Evolutionary conservation across 2,329 filamentous ascomycete species (phyloP), one percentile per base, ranked within the genome.

Genomic region (Fusarium buxicola): DNA sequence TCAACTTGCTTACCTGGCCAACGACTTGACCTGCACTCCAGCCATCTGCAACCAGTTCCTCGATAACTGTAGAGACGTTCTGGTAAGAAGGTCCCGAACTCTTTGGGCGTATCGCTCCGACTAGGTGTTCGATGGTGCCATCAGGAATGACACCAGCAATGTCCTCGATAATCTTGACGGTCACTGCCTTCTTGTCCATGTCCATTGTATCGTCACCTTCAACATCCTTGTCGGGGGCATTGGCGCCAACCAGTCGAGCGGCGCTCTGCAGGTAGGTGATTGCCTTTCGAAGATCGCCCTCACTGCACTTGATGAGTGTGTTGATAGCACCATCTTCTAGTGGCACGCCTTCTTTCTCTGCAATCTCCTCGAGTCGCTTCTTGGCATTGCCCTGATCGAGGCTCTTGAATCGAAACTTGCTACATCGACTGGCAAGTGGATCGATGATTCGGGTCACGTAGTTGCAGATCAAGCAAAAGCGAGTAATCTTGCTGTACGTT

Each of bases 401-500:
- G 64, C 91, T 92, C 86, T 99, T 99, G 85, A 99, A 99, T 28
- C 95, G 85, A 75, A 99, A 99, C 78, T 99, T 99, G 77, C 89
- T 93, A 80, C 95, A 99, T 69, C 95, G 86, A 75, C 89, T 93
- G 2, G 95, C 95, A 18, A 99, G 81, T 7, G 95, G 96, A 74
- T 99, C 95, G 72, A 99, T 99, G 74, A 99, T 99, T 57, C 95
- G 85, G 4, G 95, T 98, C 40, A 99, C 95, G 72, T 99, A 99
- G 79, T 99, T 99, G 80, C 96, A 99, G 56, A 98, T 94, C 36
- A 99, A 83, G 74, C 95, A 98, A 77, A 99, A 99, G 12, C 95
- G 86, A 3, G 95, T 99, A 78, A 98, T 97, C 72, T 93, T 94
- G 76, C 87, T 92, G 78, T 98, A 98, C 40, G 93, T 96, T 80